These are phyloP conservation scores for Venustampulla echinocandica DNA, from an alignment of 495 filamentous ascomycete genomes.

Conservation along the genomic window DNA sequence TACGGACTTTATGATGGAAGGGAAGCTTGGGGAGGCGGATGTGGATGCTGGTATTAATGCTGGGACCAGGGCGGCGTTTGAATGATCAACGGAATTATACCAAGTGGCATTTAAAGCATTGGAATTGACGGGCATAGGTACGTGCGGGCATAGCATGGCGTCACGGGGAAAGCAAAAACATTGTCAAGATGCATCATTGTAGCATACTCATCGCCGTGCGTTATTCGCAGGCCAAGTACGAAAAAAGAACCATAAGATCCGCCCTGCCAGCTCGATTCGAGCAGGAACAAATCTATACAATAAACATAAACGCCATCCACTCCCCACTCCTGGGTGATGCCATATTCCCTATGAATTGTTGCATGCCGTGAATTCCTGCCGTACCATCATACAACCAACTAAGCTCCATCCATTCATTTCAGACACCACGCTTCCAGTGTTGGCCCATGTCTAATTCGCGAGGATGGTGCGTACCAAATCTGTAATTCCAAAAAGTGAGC, in stretches of 20 bases:
- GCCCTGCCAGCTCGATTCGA: too few species aligned
- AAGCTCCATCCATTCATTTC: neutral
- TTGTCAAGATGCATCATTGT: neutral
- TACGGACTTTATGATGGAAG: slow-evolving; percentile 34
- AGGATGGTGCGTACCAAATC: slow-evolving; percentile 92
- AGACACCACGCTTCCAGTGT: neutral
- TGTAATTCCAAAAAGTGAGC: slow-evolving; percentile 26
- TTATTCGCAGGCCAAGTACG: neutral
- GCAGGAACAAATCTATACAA: neutral
- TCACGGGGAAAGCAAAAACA: neutral
- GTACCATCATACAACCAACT: slow-evolving; percentile 19
- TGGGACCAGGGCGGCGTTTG: neutral
- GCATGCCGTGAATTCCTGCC: slow-evolving; percentile 21
- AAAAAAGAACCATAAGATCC: too few species aligned
- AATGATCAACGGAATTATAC: slow-evolving; percentile 9
- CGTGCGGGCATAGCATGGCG: neutral
- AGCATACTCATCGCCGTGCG: neutral
- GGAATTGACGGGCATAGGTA: too few species aligned
- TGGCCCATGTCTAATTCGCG: slow-evolving; percentile 57
- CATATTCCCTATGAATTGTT: slow-evolving; percentile 17
- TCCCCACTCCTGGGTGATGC: slow-evolving; percentile 5
- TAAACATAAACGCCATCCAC: slow-evolving; percentile 6
- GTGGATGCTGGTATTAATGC: slow-evolving; percentile 9
- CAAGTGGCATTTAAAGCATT: too few species aligned
- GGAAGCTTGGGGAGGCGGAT: slow-evolving; percentile 18